A percentile compares a stretch with the other conserved stretches of the same genome.
phyloP scores from a whole-genome alignment of 108 stramenopile genomes.

The Conticribra guillardii region DNA sequence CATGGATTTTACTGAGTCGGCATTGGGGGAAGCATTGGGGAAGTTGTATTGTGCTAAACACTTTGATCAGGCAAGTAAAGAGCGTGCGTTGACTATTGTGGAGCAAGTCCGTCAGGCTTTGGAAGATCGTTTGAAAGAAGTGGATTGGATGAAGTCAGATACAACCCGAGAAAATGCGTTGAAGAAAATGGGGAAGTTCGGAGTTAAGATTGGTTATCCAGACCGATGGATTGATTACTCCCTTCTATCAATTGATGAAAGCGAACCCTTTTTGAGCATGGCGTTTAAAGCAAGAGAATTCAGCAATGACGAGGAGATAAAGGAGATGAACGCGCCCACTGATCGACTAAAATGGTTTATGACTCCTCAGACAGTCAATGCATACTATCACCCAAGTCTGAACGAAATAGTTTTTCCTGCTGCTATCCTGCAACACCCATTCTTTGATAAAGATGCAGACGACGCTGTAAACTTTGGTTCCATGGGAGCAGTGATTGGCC shows the following conservation, averaged over 20 bases:
- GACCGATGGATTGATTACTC: slow-evolving; percentile 84
- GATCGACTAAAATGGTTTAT: slow-evolving; percentile 83
- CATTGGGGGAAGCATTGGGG: slow-evolving; percentile 81
- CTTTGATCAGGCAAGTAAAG: slow-evolving; percentile 74
- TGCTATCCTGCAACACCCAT: slow-evolving; percentile 87
- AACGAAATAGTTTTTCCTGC: slow-evolving; percentile 88
- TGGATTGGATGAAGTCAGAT: slow-evolving; percentile 87
- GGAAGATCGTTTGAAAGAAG: slow-evolving; percentile 80
- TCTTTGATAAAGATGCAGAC: slow-evolving; percentile 78
- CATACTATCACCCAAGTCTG: slow-evolving; percentile 68
- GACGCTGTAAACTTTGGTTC: slow-evolving; percentile 85
- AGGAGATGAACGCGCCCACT: slow-evolving; percentile 86
- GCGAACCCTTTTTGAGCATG: slow-evolving; percentile 64
- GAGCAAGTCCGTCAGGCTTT: slow-evolving; percentile 77
- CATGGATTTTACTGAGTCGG: slow-evolving; percentile 74
- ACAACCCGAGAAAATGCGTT: slow-evolving; percentile 66
- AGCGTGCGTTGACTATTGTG: slow-evolving; percentile 67
- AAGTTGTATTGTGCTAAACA: slow-evolving; percentile 76
- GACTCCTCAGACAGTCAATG: slow-evolving; percentile 90
- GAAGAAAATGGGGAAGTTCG: slow-evolving; percentile 79
- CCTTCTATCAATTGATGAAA: slow-evolving; percentile 39
- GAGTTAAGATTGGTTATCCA: slow-evolving; percentile 85
- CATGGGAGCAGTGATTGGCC: slow-evolving; percentile 81
- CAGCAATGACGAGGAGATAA: slow-evolving; percentile 57
- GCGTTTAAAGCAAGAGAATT: slow-evolving; percentile 64